phyloP scores from a whole-genome alignment of 2,329 filamentous ascomycete species.

The Aspergillus sp. region DNA sequence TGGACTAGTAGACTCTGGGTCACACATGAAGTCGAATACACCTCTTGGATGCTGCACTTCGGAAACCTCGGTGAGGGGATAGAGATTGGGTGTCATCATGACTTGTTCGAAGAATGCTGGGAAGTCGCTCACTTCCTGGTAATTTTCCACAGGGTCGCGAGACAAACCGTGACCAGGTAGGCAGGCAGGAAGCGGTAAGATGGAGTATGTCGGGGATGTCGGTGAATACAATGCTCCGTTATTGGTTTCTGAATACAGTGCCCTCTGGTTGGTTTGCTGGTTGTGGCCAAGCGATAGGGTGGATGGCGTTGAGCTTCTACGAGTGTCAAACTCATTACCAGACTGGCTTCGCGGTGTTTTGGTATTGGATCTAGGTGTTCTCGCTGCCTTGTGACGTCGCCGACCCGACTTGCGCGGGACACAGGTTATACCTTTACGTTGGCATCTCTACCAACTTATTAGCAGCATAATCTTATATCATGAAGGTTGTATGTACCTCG shows the following conservation, averaged over 20 bases:
- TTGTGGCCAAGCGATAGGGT: not conserved
- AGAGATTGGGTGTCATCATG: not conserved
- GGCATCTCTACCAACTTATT: not conserved
- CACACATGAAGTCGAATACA: slow-evolving; percentile 7
- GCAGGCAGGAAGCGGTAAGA: not conserved
- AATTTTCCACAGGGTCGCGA: too few relatives aligned
- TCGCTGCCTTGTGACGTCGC: not conserved
- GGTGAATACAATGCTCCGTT: not conserved
- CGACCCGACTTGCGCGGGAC: not conserved
- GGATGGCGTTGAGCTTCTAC: not conserved
- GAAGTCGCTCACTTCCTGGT: not conserved
- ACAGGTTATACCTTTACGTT: not conserved
- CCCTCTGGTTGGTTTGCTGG: not conserved
- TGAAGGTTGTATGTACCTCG: not conserved
- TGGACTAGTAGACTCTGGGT: not conserved
- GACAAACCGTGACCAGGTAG: not conserved
- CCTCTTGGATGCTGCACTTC: slow-evolving; percentile 3
- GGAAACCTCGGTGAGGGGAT: not conserved
- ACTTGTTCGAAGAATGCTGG: slow-evolving; percentile 8
- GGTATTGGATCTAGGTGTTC: not conserved
- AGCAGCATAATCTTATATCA: not conserved
- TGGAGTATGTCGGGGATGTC: not conserved
- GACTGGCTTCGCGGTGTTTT: not conserved
- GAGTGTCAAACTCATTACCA: not conserved
- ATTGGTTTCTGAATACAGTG: not conserved